Evolutionary conservation across 1,139 yeast genomes (phyloP).

Genomic region (Barnettozyma hawaiiensis): DNA sequence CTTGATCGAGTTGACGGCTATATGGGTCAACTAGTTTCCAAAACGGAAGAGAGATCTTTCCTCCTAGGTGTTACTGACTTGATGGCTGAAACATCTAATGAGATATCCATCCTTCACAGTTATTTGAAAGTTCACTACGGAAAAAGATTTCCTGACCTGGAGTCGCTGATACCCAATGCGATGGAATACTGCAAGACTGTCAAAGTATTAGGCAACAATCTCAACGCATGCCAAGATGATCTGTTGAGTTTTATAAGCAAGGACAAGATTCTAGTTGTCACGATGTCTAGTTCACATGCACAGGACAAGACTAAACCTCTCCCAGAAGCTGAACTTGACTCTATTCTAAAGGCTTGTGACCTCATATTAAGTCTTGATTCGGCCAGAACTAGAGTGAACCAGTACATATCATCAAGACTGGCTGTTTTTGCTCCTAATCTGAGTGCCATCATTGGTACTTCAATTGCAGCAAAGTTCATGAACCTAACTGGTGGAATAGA

Average conservation of each 20-base stretch:
- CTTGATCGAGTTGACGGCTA: constrained; percentile 13
- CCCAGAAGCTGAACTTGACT: constrained; percentile 34
- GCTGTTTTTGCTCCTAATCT: constrained; percentile 72
- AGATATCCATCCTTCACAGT: constrained; percentile 45
- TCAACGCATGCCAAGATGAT: constrained; percentile 31
- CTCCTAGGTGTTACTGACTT: constrained; percentile 52
- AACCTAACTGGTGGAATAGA: constrained; percentile 66
- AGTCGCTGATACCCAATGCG: constrained; percentile 56
- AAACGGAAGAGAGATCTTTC: constrained; percentile 39
- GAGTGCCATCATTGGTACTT: constrained; percentile 64
- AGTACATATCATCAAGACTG: constrained; percentile 53
- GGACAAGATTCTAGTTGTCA: constrained; percentile 66
- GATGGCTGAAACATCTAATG: constrained; percentile 50
- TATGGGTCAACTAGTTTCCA: constrained; percentile 15
- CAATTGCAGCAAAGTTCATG: constrained; percentile 68
- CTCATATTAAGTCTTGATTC: constrained; percentile 42
- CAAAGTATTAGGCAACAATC: constrained; percentile 45
- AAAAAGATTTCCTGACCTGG: constrained; percentile 67
- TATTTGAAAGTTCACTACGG: constrained; percentile 51
- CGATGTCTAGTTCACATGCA: constrained; percentile 63
- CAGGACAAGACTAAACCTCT: constrained; percentile 29
- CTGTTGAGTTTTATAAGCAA: constrained; percentile 40
- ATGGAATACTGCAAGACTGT: constrained; percentile 57
- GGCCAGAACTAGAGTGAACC: constrained; percentile 40
- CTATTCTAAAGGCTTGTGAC: constrained; percentile 42